A percentile compares a stretch with the other conserved stretches of the same genome.
These are phyloP conservation scores for Nicotiana rustica DNA, from an alignment of 305 asterid genomes.

Conservation along the genomic window DNA sequence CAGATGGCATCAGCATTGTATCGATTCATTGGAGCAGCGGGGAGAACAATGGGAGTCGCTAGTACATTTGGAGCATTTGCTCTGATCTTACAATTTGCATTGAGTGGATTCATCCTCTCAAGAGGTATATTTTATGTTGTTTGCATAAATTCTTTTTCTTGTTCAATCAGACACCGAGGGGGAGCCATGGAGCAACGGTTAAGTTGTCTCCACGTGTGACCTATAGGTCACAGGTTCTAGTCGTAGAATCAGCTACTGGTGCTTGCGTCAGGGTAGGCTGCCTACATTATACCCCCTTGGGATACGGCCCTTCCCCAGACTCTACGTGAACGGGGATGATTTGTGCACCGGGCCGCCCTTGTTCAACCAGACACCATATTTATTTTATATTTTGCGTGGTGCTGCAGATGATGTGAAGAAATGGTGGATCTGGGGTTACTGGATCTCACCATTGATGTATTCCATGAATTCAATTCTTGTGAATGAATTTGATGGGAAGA, in stretches of 20 bases:
- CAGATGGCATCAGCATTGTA: conserved; percentile 62
- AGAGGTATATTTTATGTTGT: conserved; percentile 46
- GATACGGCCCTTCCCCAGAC: too few species aligned
- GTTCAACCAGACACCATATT: neutral
- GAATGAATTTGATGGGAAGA: conserved; percentile 69
- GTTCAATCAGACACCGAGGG: neutral
- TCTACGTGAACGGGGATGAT: too few species aligned
- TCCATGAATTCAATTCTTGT: conserved; percentile 43
- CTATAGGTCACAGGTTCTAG: too few species aligned
- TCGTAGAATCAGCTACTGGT: too few species aligned
- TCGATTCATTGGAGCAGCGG: conserved; percentile 65
- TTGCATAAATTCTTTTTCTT: too few species aligned
- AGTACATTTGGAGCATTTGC: conserved; percentile 75
- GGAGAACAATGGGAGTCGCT: conserved; percentile 69
- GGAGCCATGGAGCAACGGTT: too few species aligned
- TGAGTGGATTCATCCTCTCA: conserved; percentile 72
- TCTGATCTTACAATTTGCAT: conserved; percentile 56
- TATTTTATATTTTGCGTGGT: conserved; percentile 1
- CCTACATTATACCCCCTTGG: too few species aligned
- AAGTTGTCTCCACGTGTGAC: too few species aligned
- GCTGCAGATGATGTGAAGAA: conserved; percentile 60
- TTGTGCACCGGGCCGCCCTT: too few species aligned
- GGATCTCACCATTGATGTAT: conserved; percentile 50
- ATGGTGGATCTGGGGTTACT: conserved; percentile 67
- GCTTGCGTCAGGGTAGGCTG: too few species aligned